Evolutionary conservation across 129 eudicot genomes (phyloP), one percentile per base, ranked within the genome.

Genomic region (Arctium minus): DNA sequence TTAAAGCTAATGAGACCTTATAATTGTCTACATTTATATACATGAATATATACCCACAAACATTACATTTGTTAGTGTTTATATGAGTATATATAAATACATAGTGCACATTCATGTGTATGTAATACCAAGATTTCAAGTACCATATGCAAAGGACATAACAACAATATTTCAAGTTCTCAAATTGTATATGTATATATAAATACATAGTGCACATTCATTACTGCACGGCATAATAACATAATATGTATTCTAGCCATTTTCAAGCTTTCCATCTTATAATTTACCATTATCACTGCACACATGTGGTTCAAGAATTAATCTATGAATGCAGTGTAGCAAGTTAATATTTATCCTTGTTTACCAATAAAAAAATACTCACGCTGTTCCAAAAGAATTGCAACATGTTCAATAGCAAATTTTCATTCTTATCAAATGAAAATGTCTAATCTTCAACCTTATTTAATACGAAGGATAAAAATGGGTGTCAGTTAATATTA

Each of bases 101-200:
- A 39, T 44, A 78, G 48, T 42, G 56, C 18, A 22, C 36, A 32
- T 39, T 8, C 4, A 46, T n/a, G 70, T 70, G 50, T 5, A 48
- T 48, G 53, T 7, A 80, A 71, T 50, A 48, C 48, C 48, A 48
- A 18, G 71, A 50, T 80, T 80, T 70, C 35, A 80, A 80, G 83
- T 44, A 70, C 11, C 50, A 48, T 80, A 46, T 7, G 48, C 18
- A 17, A 46, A 46, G 48, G 35, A 32, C 70, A 44, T 31, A 46
- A 71, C 56, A 46, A 46, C 53, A 44, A 44, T n/a, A n/a, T n/a
- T n/a, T n/a, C n/a, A n/a, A n/a, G n/a, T n/a, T n/a, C n/a, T n/a
- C n/a, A n/a, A n/a, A n/a, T n/a, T n/a, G n/a, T n/a, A n/a, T n/a
- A n/a, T n/a, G n/a, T n/a, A n/a, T n/a, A n/a, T n/a, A n/a, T n/a